Percentiles rank a stretch among this genome's conserved stretches.
Evolutionary conservation across 176 grass and related monocot genomes (phyloP).

Genomic region (Coix lacrymajobi): DNA sequence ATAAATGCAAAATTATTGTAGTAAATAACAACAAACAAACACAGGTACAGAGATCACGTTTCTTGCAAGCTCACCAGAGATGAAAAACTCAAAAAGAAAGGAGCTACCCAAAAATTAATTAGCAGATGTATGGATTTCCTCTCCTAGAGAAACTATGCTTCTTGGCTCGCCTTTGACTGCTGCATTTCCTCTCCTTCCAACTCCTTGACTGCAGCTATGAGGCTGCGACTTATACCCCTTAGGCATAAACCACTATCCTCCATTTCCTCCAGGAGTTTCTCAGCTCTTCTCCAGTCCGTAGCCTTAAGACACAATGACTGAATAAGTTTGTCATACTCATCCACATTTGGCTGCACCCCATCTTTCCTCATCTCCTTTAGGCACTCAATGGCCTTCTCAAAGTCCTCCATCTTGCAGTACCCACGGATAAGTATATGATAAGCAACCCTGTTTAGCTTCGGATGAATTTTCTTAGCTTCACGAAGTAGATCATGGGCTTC

Average conservation of each 20-base stretch:
- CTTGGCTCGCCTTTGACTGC: slow-evolving; percentile 29
- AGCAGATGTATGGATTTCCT: background rate
- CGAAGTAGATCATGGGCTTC: slow-evolving; percentile 71
- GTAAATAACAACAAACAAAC: slow-evolving; percentile 31
- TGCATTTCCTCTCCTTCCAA: slow-evolving; percentile 64
- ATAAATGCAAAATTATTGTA: slow-evolving; percentile 44
- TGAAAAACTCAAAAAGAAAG: slow-evolving; percentile 20
- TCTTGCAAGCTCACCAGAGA: slow-evolving; percentile 37
- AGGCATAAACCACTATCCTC: slow-evolving; percentile 56
- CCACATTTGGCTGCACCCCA: slow-evolving; percentile 73
- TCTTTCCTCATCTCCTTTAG: slow-evolving; percentile 90
- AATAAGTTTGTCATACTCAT: slow-evolving; percentile 92
- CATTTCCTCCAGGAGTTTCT: slow-evolving; percentile 84
- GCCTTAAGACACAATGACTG: slow-evolving; percentile 86
- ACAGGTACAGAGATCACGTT: slow-evolving; percentile 23
- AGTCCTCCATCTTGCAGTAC: slow-evolving; percentile 91
- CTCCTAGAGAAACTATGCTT: slow-evolving; percentile 49
- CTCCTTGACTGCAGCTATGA: slow-evolving; percentile 87
- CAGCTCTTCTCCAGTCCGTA: slow-evolving; percentile 74
- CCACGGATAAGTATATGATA: slow-evolving; percentile 90
- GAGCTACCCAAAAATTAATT: slow-evolving; percentile 24
- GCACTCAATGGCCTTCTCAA: slow-evolving; percentile 75
- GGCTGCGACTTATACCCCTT: slow-evolving; percentile 55
- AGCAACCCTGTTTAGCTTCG: slow-evolving; percentile 54
- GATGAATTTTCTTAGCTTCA: slow-evolving; percentile 64